phyloP scores from a whole-genome alignment of 1,284 basidiomycete genomes.

The Xerocomus minutiporus region DNA sequence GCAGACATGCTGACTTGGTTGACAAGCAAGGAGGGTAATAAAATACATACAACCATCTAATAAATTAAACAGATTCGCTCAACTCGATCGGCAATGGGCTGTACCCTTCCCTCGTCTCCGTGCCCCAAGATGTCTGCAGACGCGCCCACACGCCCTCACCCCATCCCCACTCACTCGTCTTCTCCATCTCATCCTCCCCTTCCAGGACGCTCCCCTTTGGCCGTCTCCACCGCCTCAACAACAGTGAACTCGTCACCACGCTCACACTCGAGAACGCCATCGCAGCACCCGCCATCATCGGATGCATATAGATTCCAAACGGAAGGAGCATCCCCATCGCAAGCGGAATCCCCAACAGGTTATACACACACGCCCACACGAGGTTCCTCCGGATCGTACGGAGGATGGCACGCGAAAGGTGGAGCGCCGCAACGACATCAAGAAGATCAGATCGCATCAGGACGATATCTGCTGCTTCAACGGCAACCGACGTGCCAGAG shows the following conservation, averaged over 20 bases:
- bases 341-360: slow-evolving; percentile 92
- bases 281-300: slow-evolving; percentile 96
- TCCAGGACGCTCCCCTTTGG: slow-evolving; percentile 68
- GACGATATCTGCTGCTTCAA: slow-evolving; percentile 97
- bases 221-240: slow-evolving; percentile 81
- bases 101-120: slow-evolving; percentile 48
- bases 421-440: slow-evolving; percentile 93
- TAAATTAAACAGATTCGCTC: slow-evolving; percentile 35
- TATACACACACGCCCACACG: slow-evolving; percentile 92
- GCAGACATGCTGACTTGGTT: slow-evolving; percentile 36
- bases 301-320: slow-evolving; percentile 88
- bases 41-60: neutral
- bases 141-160: neutral
- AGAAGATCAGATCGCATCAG: slow-evolving; percentile 95
- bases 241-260: slow-evolving; percentile 87
- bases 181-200: slow-evolving; percentile 39
- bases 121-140: neutral
- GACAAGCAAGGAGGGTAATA: neutral
- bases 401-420: slow-evolving; percentile 89
- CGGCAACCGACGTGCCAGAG: slow-evolving; percentile 93
- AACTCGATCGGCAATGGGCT: slow-evolving; percentile 69
- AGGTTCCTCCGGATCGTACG: slow-evolving; percentile 86
- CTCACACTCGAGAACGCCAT: slow-evolving; percentile 98
- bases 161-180: slow-evolving; percentile 12
- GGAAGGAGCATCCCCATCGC: slow-evolving; percentile 97